Evolutionary conservation across 202 grass and related monocot genomes (phyloP), one percentile per base, ranked within the genome.

Genomic region (Tripidium arundinaceum): DNA sequence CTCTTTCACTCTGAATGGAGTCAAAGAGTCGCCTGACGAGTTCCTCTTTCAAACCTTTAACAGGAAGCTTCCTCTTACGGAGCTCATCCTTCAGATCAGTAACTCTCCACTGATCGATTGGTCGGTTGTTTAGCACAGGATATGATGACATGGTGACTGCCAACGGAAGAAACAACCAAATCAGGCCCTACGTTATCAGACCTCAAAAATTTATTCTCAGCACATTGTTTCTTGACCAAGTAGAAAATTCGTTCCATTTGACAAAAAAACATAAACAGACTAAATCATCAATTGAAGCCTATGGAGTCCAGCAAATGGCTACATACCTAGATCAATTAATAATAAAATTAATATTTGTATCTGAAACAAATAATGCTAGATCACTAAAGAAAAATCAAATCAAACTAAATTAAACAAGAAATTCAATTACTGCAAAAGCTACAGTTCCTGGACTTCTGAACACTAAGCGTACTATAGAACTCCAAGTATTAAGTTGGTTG

Each of bases 31-130:
- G 80, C 75, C 87, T 99, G 67, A 99, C 90, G 68, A 99, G 76
- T 52, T 99, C 96, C 72, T 99, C 96, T 86, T 99, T 99, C 72
- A 99, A 79, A 55, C 96, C 96, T 80, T 88, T 99, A 19, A 99
- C 62, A 65, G 92, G 83, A 49, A 99, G 86, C 77, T 38, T 93
- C 67, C 96, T 96, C 83, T 86, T 96, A 65, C 87, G 88, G 2
- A 99, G 92, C 70, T 99, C 96, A 26, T 96, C 96, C 83, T 91
- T 95, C 49, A 99, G 83, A 78, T 99, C 96, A 45, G 90, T 96
- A 49, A 99, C 96, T 81, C 86, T 96, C 96, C 92, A 99, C 72
- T 96, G 97, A 82, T 99, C 97, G 5, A 99, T 96, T 12, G 97
- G 93, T 18, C 88, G 87, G 75, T 92, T 96, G 75, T 99, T 99